Conservation (phyloP, 805 yeast species). For the Metschnikowia bowlesiae region DNA sequence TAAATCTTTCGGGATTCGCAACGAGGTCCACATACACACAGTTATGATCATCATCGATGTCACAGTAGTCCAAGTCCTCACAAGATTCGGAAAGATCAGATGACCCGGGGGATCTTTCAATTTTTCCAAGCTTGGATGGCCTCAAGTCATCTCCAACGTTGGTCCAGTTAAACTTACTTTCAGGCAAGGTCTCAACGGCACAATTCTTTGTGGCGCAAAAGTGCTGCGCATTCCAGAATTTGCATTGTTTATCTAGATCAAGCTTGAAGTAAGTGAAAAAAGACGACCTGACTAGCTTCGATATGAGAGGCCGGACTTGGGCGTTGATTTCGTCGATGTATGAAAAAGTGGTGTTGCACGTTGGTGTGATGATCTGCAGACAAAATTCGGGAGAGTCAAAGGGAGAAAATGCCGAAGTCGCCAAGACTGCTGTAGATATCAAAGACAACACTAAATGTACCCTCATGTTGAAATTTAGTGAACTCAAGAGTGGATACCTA, state of each 20-base stretch:
- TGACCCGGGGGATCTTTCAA: constrained; percentile 21
- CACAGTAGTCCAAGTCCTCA: constrained; percentile 63
- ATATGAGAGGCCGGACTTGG: constrained; percentile 45
- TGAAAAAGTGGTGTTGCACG: constrained; percentile 43
- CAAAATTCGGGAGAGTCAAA: constrained; percentile 43
- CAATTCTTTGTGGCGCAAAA: constrained; percentile 85
- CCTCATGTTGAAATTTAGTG: constrained; percentile 3
- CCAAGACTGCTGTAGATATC: constrained; percentile 5
- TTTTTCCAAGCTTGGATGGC: constrained; percentile 62
- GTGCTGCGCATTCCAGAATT: constrained; percentile 79
- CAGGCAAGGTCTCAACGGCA: constrained; percentile 70
- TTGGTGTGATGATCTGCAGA: constrained; percentile 41
- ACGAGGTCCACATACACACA: constrained; percentile 82
- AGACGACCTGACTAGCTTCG: constrained; percentile 60
- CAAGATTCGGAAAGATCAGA: constrained; percentile 21
- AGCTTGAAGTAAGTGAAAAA: constrained; percentile 86
- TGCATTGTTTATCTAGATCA: constrained; percentile 78
- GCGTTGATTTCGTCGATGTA: constrained; percentile 37
- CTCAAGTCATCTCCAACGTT: constrained; percentile 61
- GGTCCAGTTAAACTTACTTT: constrained; percentile 65
- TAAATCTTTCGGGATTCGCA: constrained; percentile 91
- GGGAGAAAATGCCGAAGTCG: constrained; percentile 22
- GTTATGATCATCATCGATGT: constrained; percentile 58
- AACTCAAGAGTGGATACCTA: not conserved
- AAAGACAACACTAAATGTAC: constrained; percentile 3